These are phyloP conservation scores for Aspergillus pseudoterreus DNA, from an alignment of 2,329 filamentous ascomycete species.

Conservation along the genomic window DNA sequence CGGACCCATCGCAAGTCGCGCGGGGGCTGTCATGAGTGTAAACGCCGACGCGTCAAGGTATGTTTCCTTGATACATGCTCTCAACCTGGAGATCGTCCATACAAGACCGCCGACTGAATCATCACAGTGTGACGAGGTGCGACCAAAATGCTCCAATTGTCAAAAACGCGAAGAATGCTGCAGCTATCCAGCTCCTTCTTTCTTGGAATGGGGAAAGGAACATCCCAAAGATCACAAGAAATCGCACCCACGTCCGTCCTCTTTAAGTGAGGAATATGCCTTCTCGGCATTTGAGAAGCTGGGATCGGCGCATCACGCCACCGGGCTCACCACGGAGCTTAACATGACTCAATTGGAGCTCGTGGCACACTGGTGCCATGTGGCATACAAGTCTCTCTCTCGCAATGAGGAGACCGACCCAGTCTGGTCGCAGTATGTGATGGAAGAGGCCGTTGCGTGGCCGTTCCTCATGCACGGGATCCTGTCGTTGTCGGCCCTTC, in stretches of 20 bases:
- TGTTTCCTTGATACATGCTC: neutral
- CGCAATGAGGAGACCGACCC: constrained; percentile 15
- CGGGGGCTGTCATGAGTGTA: constrained; percentile 22
- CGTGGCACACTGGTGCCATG: constrained; percentile 17
- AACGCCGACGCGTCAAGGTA: constrained; percentile 23
- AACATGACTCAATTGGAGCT: constrained; percentile 19
- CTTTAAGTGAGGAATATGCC: neutral
- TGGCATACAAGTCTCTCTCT: constrained; percentile 16
- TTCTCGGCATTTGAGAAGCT: neutral
- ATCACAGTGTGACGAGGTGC: constrained; percentile 19
- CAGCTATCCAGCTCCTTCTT: constrained; percentile 12
- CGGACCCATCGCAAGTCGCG: constrained; percentile 21
- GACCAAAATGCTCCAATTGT: constrained; percentile 19
- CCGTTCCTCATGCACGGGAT: constrained; percentile 26
- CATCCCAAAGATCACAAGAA: neutral
- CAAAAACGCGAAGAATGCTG: constrained; percentile 14
- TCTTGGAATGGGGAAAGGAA: constrained; percentile 12
- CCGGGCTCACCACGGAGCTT: constrained; percentile 1
- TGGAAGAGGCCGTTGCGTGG: constrained; percentile 16
- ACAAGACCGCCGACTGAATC: neutral
- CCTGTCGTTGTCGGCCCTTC: constrained; percentile 20
- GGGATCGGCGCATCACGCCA: neutral
- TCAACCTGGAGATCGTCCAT: too few species aligned
- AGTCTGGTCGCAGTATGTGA: constrained; percentile 16
- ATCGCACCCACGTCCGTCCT: neutral